Evolutionary conservation across 2,329 filamentous ascomycete genomes (phyloP), one percentile per base, ranked within the genome.

Genomic region (Aspergillus persii): DNA sequence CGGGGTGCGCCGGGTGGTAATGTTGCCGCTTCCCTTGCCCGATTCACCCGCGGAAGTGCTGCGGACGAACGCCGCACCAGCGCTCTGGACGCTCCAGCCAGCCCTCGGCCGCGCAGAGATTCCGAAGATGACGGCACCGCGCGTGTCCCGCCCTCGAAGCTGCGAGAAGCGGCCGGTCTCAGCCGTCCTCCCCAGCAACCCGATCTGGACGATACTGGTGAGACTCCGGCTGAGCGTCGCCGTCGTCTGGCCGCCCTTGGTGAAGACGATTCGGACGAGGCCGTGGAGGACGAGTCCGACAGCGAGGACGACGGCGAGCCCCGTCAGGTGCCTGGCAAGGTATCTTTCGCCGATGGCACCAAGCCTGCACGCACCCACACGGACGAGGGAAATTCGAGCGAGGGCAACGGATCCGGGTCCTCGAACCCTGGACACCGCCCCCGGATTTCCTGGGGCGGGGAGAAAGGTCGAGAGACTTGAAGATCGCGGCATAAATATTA

Each of bases 221-320:
- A 80, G 60, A 80, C 79, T 3, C 77, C 77, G 1, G 79, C 77
- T 8, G 78, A 81, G 62, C 77, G 77, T 44, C 74, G 77, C 51
- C 77, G 79, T 58, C 77, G 79, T 67, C 71, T 80, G 7, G 78
- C 77, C 29, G 78, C 77, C 1, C 63, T 80, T 9, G 77, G 78
- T 48, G 66, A 76, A 51, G 66, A 69, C 11, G 69, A 71, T 7
- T 72, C 69, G 3, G 73, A 73, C 12, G 61, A 57, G 4, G 62
- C 57, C 30, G 60, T 49, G 4, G 56, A 57, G 3, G 51, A 63
- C 3, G 69, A 70, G 18, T 66, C 67, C 1, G 69, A 69, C 11
- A 68, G 64, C 46, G 68, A 71, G 18, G 66, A 68, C 11, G 64
- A 65, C 8, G 62, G 50, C 29, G 61, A 66, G 23, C 62, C 65